phyloP scores from a whole-genome alignment of 2,329 filamentous ascomycete genomes.

The Calonectria pseudoreteaudii region DNA sequence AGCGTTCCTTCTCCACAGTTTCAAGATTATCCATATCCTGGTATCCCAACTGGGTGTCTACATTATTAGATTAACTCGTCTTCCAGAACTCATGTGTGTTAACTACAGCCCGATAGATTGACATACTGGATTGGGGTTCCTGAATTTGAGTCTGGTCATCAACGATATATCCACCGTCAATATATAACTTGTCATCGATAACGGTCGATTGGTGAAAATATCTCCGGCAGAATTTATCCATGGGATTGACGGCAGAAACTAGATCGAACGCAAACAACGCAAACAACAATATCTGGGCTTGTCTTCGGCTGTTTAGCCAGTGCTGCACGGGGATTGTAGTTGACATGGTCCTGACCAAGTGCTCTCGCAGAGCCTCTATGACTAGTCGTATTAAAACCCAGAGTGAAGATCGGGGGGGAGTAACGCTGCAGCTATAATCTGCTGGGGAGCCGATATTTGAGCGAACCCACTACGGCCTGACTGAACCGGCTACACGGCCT shows the following conservation, averaged over 20 bases:
- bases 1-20: neutral
- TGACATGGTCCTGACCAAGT: neutral
- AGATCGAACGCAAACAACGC: neutral
- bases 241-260: neutral
- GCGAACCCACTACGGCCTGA: neutral
- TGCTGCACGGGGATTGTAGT: neutral
- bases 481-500: neutral
- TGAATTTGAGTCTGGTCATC: neutral
- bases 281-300: neutral
- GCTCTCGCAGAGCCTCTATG: neutral
- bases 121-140: constrained; percentile 66
- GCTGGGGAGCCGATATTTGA: neutral
- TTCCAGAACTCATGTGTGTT: constrained; percentile 38
- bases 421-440: neutral
- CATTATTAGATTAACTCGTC: constrained; percentile 34
- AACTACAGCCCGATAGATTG: constrained; percentile 49
- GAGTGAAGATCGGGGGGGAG: neutral
- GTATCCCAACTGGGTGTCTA: constrained; percentile 2
- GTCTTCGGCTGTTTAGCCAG: neutral
- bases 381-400: neutral
- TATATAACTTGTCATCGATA: constrained; percentile 67
- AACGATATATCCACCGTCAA: constrained; percentile 64
- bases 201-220: constrained; percentile 69
- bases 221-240: constrained; percentile 59
- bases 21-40: neutral